These are phyloP conservation scores for Gymnopus androsaceus DNA, from an alignment of 1,284 basidiomycete species.

Conservation along the genomic window DNA sequence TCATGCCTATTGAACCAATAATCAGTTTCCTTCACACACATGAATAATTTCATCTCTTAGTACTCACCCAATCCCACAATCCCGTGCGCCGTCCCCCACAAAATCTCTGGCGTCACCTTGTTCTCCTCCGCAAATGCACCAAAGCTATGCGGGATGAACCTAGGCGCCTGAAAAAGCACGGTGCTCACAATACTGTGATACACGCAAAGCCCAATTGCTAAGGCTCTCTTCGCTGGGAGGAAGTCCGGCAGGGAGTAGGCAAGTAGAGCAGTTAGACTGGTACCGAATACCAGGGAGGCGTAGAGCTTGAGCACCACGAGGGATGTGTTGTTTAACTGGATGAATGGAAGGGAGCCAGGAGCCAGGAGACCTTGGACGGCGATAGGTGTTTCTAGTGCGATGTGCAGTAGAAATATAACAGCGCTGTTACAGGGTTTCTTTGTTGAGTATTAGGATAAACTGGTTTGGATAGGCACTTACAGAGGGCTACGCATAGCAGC, in stretches of 20 bases:
- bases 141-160: slow-evolving; percentile 75
- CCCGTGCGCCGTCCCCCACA: slow-evolving; percentile 72
- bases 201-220: slow-evolving; percentile 73
- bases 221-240: slow-evolving; percentile 80
- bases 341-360: slow-evolving; percentile 64
- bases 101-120: slow-evolving; percentile 62
- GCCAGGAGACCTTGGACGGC: slow-evolving; percentile 74
- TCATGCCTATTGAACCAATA: too few relatives aligned
- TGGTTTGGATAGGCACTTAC: not conserved
- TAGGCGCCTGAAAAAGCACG: slow-evolving; percentile 72
- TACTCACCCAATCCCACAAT: slow-evolving; percentile 39
- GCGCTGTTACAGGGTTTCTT: slow-evolving; percentile 42
- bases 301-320: slow-evolving; percentile 77
- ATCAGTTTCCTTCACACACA: too few relatives aligned
- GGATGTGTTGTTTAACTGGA: slow-evolving; percentile 80
- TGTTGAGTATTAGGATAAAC: not conserved
- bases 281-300: slow-evolving; percentile 56
- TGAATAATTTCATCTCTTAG: not conserved
- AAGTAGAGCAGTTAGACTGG: slow-evolving; percentile 60
- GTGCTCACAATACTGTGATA: slow-evolving; percentile 79
- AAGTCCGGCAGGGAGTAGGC: slow-evolving; percentile 75
- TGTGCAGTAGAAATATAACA: slow-evolving; percentile 72
- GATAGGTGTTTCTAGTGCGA: slow-evolving; percentile 74
- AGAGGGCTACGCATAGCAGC: slow-evolving; percentile 11
- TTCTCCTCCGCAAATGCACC: slow-evolving; percentile 64